Percentiles rank a stretch among this genome's conserved stretches.
phyloP scores from a whole-genome alignment of 208 protist species.

The Leishmania tarentolae region DNA sequence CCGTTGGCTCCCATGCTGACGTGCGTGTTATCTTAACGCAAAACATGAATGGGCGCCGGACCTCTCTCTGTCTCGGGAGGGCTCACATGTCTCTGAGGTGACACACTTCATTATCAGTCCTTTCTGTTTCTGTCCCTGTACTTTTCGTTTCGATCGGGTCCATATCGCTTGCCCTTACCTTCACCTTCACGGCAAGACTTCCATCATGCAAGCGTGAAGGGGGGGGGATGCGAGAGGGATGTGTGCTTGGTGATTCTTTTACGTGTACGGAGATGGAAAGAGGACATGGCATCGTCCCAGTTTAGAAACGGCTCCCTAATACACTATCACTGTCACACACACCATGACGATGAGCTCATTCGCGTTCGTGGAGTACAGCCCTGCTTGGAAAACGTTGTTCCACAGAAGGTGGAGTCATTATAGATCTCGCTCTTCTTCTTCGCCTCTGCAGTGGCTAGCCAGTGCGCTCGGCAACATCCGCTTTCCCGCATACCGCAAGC shows the following conservation, averaged over 20 bases:
- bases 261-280: background rate
- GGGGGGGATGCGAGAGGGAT: background rate
- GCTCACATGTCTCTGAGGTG: background rate
- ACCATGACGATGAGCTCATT: background rate
- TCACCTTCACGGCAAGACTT: background rate
- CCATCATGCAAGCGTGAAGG: too few species aligned
- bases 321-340: background rate
- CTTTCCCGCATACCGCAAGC: background rate
- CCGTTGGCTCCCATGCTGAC: too few species aligned
- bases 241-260: background rate
- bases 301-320: background rate
- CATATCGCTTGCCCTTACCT: background rate
- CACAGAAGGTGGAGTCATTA: background rate
- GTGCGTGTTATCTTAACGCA: background rate
- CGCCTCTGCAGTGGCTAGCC: background rate
- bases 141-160: background rate
- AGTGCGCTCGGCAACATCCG: background rate
- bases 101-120: background rate
- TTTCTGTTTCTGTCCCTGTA: background rate
- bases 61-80: background rate
- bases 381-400: too few species aligned
- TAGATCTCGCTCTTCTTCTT: background rate
- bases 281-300: background rate
- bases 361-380: background rate
- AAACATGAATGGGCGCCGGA: background rate